Evolutionary conservation across 345 rosid species (phyloP).

Genomic region (Citrus reticulata): DNA sequence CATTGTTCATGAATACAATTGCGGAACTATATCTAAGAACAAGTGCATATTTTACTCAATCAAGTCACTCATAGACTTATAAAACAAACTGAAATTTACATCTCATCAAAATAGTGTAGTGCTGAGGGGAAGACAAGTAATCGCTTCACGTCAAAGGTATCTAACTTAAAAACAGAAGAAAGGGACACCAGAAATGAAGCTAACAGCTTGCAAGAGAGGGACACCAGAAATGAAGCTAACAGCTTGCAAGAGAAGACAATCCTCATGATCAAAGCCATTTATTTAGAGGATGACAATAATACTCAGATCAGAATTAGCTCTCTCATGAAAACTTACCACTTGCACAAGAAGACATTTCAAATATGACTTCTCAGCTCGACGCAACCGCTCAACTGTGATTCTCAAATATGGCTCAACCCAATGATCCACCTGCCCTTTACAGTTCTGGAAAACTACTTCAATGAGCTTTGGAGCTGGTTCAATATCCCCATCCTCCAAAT

Average conservation of each 20-base stretch:
- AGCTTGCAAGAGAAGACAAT: neutral
- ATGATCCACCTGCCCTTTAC: constrained; percentile 97
- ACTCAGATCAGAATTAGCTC: constrained; percentile 2
- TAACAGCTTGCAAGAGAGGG: neutral
- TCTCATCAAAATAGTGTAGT: neutral
- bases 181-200: neutral
- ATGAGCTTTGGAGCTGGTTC: constrained; percentile 98
- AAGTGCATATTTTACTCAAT: neutral
- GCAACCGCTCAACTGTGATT: constrained; percentile 76
- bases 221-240: neutral
- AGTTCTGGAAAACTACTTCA: constrained; percentile 94
- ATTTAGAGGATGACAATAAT: neutral
- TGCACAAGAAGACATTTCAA: constrained; percentile 93
- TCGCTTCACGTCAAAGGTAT: neutral
- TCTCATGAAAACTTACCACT: constrained; percentile 64
- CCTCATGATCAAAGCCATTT: neutral
- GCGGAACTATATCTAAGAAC: neutral
- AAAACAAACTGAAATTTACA: neutral
- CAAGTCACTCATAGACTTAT: neutral
- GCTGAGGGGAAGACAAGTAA: neutral
- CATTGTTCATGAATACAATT: neutral
- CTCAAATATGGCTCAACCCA: constrained; percentile 96
- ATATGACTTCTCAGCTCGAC: constrained; percentile 67
- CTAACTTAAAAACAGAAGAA: neutral
- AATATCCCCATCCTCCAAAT: constrained; percentile 85